A percentile compares a stretch with the other conserved stretches of the same genome.
Conservation (phyloP, 2,329 filamentous ascomycete genomes). For the Neofusicoccum ribis region DNA sequence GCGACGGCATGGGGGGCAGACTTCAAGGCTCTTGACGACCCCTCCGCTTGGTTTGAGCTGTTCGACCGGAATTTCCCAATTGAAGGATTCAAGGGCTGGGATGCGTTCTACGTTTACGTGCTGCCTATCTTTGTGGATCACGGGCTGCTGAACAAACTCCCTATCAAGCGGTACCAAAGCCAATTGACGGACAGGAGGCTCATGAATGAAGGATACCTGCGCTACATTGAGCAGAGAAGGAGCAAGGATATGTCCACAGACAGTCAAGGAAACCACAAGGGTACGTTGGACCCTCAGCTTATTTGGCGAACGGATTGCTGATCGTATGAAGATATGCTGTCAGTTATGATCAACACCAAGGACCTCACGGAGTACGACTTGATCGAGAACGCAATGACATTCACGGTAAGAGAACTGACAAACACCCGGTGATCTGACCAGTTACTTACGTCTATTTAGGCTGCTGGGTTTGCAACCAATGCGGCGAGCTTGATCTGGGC, state of each 20-base stretch:
- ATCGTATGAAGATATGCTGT: not conserved
- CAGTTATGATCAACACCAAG: not conserved
- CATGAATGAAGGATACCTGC: not conserved
- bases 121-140: not conserved
- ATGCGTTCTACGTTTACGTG: slow-evolving; percentile 1
- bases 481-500: not conserved
- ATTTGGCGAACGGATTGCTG: not conserved
- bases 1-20: not conserved
- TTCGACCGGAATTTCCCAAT: slow-evolving; percentile 1
- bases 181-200: not conserved
- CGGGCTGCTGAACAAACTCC: not conserved
- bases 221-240: not conserved
- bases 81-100: not conserved
- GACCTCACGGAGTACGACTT: not conserved
- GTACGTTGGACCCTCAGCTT: not conserved
- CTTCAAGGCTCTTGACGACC: slow-evolving; percentile 1
- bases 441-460: not conserved
- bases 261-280: not conserved
- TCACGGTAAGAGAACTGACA: not conserved
- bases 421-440: not conserved
- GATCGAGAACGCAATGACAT: slow-evolving; percentile 6
- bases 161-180: not conserved
- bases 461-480: not conserved
- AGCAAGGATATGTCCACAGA: not conserved
- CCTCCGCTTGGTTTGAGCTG: not conserved